Percentiles rank a stretch among this genome's conserved stretches.
Evolutionary conservation across 1,139 yeast species (phyloP).

Genomic region (Saccharomycopsis hybrid): DNA sequence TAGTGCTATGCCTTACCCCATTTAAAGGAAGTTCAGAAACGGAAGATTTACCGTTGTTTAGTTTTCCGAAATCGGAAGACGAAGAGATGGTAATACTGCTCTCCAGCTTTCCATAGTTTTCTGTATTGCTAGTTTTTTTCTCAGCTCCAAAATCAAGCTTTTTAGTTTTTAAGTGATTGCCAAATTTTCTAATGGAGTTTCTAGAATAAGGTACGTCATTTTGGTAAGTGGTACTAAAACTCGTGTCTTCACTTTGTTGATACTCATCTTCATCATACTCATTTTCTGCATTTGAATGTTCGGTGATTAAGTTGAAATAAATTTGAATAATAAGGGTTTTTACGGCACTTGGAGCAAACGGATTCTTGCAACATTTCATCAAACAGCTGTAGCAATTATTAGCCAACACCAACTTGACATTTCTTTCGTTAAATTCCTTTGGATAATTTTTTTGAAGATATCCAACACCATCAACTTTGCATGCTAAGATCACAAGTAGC

Average conservation of each 20-base stretch:
- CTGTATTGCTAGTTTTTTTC: too few species aligned
- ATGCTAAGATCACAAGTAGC: too few species aligned
- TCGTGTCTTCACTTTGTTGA: not conserved
- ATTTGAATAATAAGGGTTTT: constrained; percentile 11
- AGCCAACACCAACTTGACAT: not conserved
- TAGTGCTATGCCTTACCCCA: too few species aligned
- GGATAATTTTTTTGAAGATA: too few species aligned
- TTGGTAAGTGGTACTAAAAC: not conserved
- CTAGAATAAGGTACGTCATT: not conserved
- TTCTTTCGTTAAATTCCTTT: too few species aligned
- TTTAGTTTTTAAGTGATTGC: not conserved
- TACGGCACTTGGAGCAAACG: constrained; percentile 8
- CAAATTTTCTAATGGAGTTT: not conserved
- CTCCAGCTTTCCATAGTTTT: too few species aligned
- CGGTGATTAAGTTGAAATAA: constrained; percentile 17
- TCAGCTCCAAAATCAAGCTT: constrained; percentile 4
- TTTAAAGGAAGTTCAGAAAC: too few species aligned
- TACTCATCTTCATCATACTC: not conserved
- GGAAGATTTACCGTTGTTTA: too few species aligned
- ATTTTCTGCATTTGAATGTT: constrained; percentile 3
- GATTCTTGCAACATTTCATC: constrained; percentile 18
- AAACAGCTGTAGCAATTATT: constrained; percentile 9
- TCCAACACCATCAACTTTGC: too few species aligned
- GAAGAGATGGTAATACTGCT: too few species aligned
- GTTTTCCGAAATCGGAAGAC: too few species aligned